Evolutionary conservation across 2,329 filamentous ascomycete species (phyloP), one percentile per base, ranked within the genome.

Genomic region (Talaromyces sp.): DNA sequence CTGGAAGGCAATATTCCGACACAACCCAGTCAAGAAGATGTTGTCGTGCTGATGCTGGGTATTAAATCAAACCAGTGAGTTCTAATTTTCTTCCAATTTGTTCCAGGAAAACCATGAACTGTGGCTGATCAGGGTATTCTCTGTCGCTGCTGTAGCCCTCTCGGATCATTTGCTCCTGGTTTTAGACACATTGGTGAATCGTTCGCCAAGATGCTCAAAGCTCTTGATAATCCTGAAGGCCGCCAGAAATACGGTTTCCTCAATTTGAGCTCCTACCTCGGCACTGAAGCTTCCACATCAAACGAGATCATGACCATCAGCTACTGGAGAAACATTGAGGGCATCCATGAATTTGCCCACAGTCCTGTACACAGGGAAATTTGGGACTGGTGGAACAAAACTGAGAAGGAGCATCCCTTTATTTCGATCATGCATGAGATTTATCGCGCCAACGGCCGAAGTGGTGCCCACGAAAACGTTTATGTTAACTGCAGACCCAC

Each of bases 381-480:
- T 0, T 83, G 81, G 82, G 76, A 81, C 54, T 85, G 79, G 78
- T 83, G 78, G 69, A 75, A 77, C 59, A 70, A 67, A 57, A 69
- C 68, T 8, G 61, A 64, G n/a, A 71, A 71, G 52, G 67, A 76
- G 28, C 63, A 72, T 47, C 65, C 68, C 28, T 75, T 83, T 63
- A 66, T 85, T 27, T 77, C 77, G 5, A 80, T 85, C 64, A 85
- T 76, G 63, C 84, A 87, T 67, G 84, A 86, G 76, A 77, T 79
- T 0, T 85, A 81, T 32, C 47, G 33, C n/a, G 52, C 56, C 64
- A 71, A 76, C 28, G 78, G 80, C 5, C 76, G 77, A 0, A 70
- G 72, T 3, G 74, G 77, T 3, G 71, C 72, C 9, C 84, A 81
- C 71, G 84, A 86, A 77, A 79, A 73, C 1, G 73, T 85, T 25